phyloP scores from a whole-genome alignment of 352 stramenopile species.

The Pythium phragmiticola region DNA sequence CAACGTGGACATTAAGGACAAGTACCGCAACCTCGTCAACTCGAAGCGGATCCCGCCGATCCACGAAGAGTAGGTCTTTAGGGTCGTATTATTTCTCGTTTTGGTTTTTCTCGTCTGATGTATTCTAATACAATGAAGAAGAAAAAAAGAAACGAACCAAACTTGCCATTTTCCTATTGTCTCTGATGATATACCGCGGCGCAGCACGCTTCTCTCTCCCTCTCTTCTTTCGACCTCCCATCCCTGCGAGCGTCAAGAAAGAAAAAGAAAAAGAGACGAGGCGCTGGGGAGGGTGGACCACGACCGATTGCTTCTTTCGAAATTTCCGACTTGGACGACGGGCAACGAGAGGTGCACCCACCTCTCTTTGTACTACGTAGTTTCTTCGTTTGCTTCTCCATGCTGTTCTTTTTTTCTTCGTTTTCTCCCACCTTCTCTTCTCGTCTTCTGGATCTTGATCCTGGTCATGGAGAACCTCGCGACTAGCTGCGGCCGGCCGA shows the following conservation, averaged over 20 bases:
- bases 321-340: slow-evolving; percentile 20
- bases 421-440: slow-evolving; percentile 10
- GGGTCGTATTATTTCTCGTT: not conserved
- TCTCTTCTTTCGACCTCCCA: not conserved
- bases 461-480: not conserved
- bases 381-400: slow-evolving; percentile 12
- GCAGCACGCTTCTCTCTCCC: slow-evolving; percentile 1
- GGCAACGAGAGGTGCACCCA: not conserved
- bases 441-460: not conserved
- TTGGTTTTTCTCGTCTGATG: slow-evolving; percentile 6
- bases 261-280: not conserved
- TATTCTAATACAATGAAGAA: slow-evolving; percentile 13
- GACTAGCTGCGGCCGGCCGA: slow-evolving; percentile 61
- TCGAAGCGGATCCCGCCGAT: slow-evolving; percentile 36
- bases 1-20: slow-evolving; percentile 85
- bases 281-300: not conserved
- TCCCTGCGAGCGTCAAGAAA: not conserved
- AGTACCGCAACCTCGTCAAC: slow-evolving; percentile 74
- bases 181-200: slow-evolving; percentile 3
- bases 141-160: not conserved
- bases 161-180: slow-evolving; percentile 9
- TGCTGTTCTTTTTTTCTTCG: slow-evolving; percentile 1
- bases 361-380: slow-evolving; percentile 9
- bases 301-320: slow-evolving; percentile 20
- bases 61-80: not conserved